Conservation (phyloP, 2,329 filamentous ascomycete genomes). For the Colletotrichum acutatum region DNA sequence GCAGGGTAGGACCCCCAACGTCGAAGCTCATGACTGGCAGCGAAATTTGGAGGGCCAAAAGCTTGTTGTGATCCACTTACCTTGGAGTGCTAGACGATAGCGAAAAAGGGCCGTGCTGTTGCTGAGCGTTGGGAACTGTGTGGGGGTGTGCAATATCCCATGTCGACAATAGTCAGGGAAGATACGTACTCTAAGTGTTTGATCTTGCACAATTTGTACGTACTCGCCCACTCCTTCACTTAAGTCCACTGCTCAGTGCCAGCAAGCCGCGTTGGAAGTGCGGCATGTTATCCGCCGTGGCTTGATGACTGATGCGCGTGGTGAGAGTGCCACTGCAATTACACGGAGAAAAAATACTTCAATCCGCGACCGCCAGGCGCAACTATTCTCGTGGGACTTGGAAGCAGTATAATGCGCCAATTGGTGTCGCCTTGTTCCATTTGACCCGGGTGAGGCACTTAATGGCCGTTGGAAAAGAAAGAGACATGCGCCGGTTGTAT, state of each 20-base stretch:
- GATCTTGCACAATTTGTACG: background rate
- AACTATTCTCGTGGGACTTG: slow-evolving; percentile 1
- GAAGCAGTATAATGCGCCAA: slow-evolving; percentile 10
- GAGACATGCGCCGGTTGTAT: slow-evolving; percentile 10
- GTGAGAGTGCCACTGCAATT: background rate
- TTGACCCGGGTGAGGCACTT: slow-evolving; percentile 28
- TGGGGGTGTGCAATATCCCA: slow-evolving; percentile 14
- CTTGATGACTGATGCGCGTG: slow-evolving; percentile 21
- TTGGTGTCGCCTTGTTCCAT: slow-evolving; percentile 16
- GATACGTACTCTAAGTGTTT: slow-evolving; percentile 28
- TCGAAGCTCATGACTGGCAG: slow-evolving; percentile 32
- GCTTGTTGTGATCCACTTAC: slow-evolving; percentile 35
- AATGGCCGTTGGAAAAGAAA: slow-evolving; percentile 17
- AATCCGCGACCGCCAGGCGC: background rate
- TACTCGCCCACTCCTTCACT: background rate
- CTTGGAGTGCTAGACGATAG: slow-evolving; percentile 23
- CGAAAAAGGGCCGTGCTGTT: slow-evolving; percentile 19
- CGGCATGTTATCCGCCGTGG: slow-evolving; percentile 17
- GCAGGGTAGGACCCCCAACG: slow-evolving; percentile 7
- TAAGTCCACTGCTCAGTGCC: no score
- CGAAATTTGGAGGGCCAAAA: slow-evolving; percentile 29
- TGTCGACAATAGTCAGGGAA: slow-evolving; percentile 13
- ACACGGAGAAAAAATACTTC: background rate
- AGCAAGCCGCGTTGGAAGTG: background rate
- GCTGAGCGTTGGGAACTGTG: slow-evolving; percentile 15